Base-by-base conservation (phyloP, 352 stramenopile species). In the Pythium apleroticum region DNA sequence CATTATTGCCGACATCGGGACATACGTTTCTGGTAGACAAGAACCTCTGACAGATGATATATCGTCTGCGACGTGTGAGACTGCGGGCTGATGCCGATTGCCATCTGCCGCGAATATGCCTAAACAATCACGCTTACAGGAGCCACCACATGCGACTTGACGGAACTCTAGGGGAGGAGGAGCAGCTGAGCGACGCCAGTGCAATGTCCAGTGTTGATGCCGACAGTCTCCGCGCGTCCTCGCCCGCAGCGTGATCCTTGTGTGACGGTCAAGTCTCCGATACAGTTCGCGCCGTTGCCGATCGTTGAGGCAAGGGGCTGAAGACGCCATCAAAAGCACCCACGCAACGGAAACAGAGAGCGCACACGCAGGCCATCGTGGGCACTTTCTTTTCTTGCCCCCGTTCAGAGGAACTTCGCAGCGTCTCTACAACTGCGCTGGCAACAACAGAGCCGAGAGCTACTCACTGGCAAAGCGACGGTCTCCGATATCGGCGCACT, bases 121-220 rank as follows among this genome's bases (percentile, higher is more conserved):
- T 50, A 50, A 50, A 50, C 43, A 50, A 28, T 50, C 2, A 6
- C 28, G 43, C 43, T 50, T 46, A 28, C 43, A 27, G 43, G 6
- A 17, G 20, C 19, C 41, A 15, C 43, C 43, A 50, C 43, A 50
- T 50, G 43, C 43, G 43, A 50, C 43, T 50, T 24, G 43, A 24
- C 43, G 22, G n/a, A 22, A 50, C 19, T 27, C 10, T 19, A 28
- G 43, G 20, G 11, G 20, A 25, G 43, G 43, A 50, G 43, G 43
- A 50, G 43, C 43, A 50, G 43, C 43, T 50, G 43, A 50, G 19
- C 39, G 43, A 28, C n/a, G 43, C n/a, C 43, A 28, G 20, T 50
- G 43, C 43, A 17, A 15, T 48, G 6, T 10, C 9, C 43, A 27
- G n/a, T 28, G 14, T 41, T 41, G 35, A 41, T 41, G 35, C 5